Conservation (phyloP, 83 land plant genomes). For the Picea engelmannii region DNA sequence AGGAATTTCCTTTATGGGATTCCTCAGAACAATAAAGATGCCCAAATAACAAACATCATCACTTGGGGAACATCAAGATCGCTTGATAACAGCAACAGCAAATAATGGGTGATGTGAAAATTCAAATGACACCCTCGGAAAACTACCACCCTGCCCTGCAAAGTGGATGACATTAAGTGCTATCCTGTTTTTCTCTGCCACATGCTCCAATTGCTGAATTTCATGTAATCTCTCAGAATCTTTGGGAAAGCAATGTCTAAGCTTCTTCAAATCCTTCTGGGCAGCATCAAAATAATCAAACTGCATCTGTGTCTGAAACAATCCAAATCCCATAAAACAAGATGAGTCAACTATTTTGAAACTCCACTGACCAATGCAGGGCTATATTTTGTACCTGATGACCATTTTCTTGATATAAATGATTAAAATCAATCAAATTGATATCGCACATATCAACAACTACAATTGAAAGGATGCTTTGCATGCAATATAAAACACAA, state of each 20-base stretch:
- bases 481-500: background rate
- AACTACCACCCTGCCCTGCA: constrained; percentile 55
- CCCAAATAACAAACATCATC: background rate
- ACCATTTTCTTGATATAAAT: no score
- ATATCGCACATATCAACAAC: no score
- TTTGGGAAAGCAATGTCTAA: constrained; percentile 56
- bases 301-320: constrained; percentile 37
- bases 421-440: no score
- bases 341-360: background rate
- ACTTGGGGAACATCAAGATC: constrained; percentile 39
- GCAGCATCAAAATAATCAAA: constrained; percentile 77
- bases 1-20: no score
- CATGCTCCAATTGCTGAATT: constrained; percentile 77
- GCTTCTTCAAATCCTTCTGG: constrained; percentile 70
- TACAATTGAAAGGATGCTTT: no score
- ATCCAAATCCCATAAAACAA: background rate
- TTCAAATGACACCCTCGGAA: constrained; percentile 77
- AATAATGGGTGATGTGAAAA: constrained; percentile 91
- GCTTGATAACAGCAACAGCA: constrained; percentile 82
- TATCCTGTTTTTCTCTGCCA: constrained; percentile 81
- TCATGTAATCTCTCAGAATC: constrained; percentile 64
- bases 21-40: no score
- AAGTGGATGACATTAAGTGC: constrained; percentile 75
- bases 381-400: background rate
- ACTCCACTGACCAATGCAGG: background rate